Base-by-base conservation (phyloP, 2,329 filamentous ascomycete genomes). In the Alternaria conjuncta region DNA sequence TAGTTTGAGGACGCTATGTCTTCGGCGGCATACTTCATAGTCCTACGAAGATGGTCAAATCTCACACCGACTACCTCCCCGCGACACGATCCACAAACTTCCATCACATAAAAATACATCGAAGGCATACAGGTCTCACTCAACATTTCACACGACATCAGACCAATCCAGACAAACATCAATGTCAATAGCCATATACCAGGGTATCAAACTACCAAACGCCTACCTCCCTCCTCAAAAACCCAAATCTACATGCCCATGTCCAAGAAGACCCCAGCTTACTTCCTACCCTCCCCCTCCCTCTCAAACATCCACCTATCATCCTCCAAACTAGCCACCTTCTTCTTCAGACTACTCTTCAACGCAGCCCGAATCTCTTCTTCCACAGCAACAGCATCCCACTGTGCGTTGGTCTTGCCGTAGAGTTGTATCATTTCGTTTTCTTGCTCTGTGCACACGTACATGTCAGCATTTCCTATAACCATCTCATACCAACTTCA, bases 231-330 rank as follows among this genome's bases (percentile, higher is more conserved):
- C n/a, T n/a, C n/a, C n/a, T 25, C 21, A 13, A 32, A 6, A 3
- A 13, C 13, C 10, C 23, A 20, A 15, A 7, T 20, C 13, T n/a
- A 13, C 41, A 53, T 11, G 32, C 4, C 18, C 47, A 46, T 23
- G 7, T 21, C 26, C 20, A 58, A 46, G 26, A 18, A 41, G 8
- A 3, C 36, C 9, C 32, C 5, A 5, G 3, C 10, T 25, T 56
- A 68, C 32, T 67, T 68, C 53, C 69, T 71, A 26, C 61, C 57
- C 32, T 69, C 66, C 2, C 18, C 30, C 71, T 93, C 91, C 2
- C 87, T 84, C 78, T 94, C 92, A 80, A 92, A 97, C 90, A 97
- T 96, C 94, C 94, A 97, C 72, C 90, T 92, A 74, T 97, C 94
- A 55, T 96, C 92, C 21, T 92, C 87, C 54, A 97, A 81, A 13